These are phyloP conservation scores for Sphaerulina populicola DNA, from an alignment of 2,329 filamentous ascomycete species.

Conservation along the genomic window DNA sequence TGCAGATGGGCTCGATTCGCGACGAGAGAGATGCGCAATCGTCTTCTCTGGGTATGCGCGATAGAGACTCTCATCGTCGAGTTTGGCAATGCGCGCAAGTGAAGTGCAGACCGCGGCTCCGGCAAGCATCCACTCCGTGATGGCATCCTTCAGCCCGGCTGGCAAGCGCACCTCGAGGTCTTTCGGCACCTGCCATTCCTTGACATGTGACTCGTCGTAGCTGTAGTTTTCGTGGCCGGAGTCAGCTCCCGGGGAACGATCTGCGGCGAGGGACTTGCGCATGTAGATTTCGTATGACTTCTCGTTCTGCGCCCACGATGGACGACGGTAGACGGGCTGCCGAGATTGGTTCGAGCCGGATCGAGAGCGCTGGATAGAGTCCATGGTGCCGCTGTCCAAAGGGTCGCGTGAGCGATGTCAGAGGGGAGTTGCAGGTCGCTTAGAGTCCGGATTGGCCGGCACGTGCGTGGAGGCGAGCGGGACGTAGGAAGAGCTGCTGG, in stretches of 20 bases:
- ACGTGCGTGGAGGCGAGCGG: not conserved
- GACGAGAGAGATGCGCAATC: slow-evolving; percentile 15
- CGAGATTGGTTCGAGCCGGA: slow-evolving; percentile 5
- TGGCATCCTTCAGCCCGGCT: slow-evolving; percentile 27
- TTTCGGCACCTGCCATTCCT: slow-evolving; percentile 34
- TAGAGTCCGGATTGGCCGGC: not conserved
- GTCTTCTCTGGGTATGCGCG: slow-evolving; percentile 29
- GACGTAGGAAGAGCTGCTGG: not conserved
- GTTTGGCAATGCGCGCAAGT: slow-evolving; percentile 30
- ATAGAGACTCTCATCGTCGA: slow-evolving; percentile 30
- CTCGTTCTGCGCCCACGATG: slow-evolving; percentile 24
- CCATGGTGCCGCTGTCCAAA: not conserved
- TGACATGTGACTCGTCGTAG: slow-evolving; percentile 33
- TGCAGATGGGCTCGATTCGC: slow-evolving; percentile 11
- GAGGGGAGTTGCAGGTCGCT: not conserved
- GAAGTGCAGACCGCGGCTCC: slow-evolving; percentile 41
- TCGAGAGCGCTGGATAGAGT: slow-evolving; percentile 4
- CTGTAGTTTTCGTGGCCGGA: slow-evolving; percentile 29
- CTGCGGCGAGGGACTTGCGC: slow-evolving; percentile 19
- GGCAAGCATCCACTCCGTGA: slow-evolving; percentile 36
- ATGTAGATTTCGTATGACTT: slow-evolving; percentile 22
- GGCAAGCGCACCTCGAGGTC: slow-evolving; percentile 35
- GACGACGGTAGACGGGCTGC: slow-evolving; percentile 26
- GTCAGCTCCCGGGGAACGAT: slow-evolving; percentile 21
- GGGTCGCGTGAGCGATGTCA: not conserved